These are phyloP conservation scores for Oryza australiensis DNA, from an alignment of 176 grass and related monocot species.

Conservation along the genomic window DNA sequence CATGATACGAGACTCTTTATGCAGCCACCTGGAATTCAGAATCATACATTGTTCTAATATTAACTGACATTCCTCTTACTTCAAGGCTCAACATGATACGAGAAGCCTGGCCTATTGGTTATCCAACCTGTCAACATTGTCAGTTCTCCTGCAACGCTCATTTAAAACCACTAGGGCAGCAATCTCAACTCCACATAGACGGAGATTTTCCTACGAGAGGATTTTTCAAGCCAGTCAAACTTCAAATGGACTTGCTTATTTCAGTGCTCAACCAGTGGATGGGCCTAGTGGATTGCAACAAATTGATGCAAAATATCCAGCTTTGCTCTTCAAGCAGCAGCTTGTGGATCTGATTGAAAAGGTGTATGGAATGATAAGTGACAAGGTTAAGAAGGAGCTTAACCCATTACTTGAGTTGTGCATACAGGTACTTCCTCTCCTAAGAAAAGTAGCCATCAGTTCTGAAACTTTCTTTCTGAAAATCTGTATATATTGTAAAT, in stretches of 20 bases:
- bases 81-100: conserved; percentile 66
- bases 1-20: conserved; percentile 30
- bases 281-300: conserved; percentile 39
- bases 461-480: conserved; percentile 30
- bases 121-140: conserved; percentile 65
- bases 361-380: conserved; percentile 66
- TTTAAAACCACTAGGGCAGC: conserved; percentile 57
- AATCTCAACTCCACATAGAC: conserved; percentile 50
- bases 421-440: conserved; percentile 61
- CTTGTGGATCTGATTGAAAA: conserved; percentile 79
- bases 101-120: conserved; percentile 72
- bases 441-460: conserved; percentile 18
- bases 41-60: conserved; percentile 38
- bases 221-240: conserved; percentile 60
- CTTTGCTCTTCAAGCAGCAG: conserved; percentile 87
- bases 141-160: conserved; percentile 60
- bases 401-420: conserved; percentile 76
- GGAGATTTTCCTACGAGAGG: conserved; percentile 59
- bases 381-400: conserved; percentile 77
- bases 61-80: conserved; percentile 50
- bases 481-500: conserved; percentile 25
- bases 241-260: conserved; percentile 61
- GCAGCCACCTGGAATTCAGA: conserved; percentile 28
- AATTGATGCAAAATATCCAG: conserved; percentile 78
- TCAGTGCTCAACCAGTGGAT: conserved; percentile 52